Percentiles rank a stretch among this genome's conserved stretches.
These are phyloP conservation scores for Clarireedia hainanense DNA, from an alignment of 2,329 filamentous ascomycete genomes.

Conservation along the genomic window DNA sequence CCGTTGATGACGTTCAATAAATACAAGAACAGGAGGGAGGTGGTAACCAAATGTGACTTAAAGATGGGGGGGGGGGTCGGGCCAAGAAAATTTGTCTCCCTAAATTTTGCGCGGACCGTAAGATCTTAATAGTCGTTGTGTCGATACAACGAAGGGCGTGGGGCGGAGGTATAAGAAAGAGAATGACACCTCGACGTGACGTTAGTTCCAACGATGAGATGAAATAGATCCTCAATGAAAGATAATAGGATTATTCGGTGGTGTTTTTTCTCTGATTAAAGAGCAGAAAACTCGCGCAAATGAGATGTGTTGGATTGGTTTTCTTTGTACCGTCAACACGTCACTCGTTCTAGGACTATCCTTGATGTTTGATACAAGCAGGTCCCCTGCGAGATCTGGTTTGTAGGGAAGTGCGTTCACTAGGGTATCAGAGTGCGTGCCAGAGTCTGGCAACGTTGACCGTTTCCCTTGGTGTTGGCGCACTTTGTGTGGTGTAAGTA, in stretches of 20 bases:
- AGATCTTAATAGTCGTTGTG: not conserved
- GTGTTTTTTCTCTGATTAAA: not conserved
- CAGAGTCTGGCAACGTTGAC: conserved; percentile 8
- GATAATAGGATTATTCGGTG: conserved; percentile 5
- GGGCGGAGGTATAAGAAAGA: not conserved
- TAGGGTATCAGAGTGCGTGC: conserved; percentile 11
- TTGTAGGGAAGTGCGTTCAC: conserved; percentile 19
- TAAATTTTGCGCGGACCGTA: not conserved
- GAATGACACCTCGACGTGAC: not conserved
- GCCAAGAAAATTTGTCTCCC: conserved; percentile 2
- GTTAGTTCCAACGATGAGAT: conserved; percentile 4
- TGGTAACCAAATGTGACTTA: not conserved
- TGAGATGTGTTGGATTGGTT: conserved; percentile 3
- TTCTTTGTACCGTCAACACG: conserved; percentile 15
- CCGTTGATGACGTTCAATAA: not conserved
- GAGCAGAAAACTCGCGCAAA: conserved; percentile 4
- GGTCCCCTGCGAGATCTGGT: conserved; percentile 22
- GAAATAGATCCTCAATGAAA: not conserved
- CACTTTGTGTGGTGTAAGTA: conserved; percentile 9
- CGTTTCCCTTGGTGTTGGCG: conserved; percentile 1
- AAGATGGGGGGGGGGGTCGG: not conserved
- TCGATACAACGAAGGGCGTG: not conserved
- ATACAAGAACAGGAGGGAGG: not conserved
- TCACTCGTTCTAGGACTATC: conserved; percentile 23
- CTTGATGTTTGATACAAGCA: conserved; percentile 24